Evolutionary conservation across 2,329 filamentous ascomycete species (phyloP).

Genomic region (Claviceps sp.): DNA sequence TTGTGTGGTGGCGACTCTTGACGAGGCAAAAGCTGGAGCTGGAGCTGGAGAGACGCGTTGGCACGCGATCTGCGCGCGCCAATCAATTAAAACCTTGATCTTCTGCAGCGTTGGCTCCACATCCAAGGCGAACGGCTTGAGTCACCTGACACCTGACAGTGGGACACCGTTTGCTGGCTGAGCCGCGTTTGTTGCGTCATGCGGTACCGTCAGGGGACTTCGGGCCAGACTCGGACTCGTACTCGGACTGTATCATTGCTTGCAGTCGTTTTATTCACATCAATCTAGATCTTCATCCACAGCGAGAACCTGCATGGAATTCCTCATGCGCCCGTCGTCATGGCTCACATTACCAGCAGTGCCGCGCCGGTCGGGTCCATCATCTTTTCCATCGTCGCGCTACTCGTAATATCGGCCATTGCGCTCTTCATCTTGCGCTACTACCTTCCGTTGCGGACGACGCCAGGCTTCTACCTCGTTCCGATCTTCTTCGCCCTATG

Average conservation of each 20-base stretch:
- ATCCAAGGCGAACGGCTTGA: conserved; percentile 7
- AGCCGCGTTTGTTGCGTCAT: conserved; percentile 6
- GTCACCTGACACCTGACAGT: not conserved
- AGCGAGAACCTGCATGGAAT: conserved; percentile 13
- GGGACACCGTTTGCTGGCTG: not conserved
- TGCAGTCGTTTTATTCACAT: no score
- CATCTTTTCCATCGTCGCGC: conserved; percentile 60
- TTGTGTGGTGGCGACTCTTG: not conserved
- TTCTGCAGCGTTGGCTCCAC: conserved; percentile 1
- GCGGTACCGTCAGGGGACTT: not conserved
- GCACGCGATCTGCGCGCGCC: conserved; percentile 11
- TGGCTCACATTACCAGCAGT: conserved; percentile 35
- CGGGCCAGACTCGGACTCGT: no score
- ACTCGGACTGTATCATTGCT: no score
- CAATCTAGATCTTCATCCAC: not conserved
- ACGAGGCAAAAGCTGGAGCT: not conserved
- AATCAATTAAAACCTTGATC: conserved; percentile 15
- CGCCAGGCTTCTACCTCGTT: conserved; percentile 76
- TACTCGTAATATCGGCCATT: conserved; percentile 59
- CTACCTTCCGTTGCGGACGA: conserved; percentile 81
- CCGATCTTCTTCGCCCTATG: conserved; percentile 95
- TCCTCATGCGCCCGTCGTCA: conserved; percentile 24
- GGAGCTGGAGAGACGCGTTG: conserved; percentile 2
- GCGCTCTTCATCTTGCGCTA: conserved; percentile 77
- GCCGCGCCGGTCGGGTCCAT: conserved; percentile 62